Percentiles rank a stretch among this genome's conserved stretches.
phyloP scores from a whole-genome alignment of 768 basidiomycete species.

The Leucocoprinus leucothites region DNA sequence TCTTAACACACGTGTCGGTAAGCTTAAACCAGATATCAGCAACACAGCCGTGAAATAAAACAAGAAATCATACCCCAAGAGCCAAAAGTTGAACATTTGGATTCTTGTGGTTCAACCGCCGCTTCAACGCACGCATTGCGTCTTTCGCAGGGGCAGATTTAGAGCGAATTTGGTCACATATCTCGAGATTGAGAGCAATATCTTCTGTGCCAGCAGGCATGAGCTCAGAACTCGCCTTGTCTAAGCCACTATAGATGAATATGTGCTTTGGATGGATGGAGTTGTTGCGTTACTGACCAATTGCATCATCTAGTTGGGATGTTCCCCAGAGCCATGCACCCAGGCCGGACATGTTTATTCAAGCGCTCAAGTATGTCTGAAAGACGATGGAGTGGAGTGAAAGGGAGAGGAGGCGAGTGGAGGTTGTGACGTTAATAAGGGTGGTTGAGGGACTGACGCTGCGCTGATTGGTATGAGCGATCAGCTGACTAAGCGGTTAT shows the following conservation, averaged over 20 bases:
- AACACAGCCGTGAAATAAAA: not conserved
- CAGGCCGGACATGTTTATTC: conserved; percentile 50
- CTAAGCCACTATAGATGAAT: conserved; percentile 35
- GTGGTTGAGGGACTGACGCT: not conserved
- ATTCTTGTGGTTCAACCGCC: conserved; percentile 89
- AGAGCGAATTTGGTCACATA: conserved; percentile 94
- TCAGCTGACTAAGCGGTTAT: not conserved
- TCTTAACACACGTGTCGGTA: conserved; percentile 92
- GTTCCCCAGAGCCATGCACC: conserved; percentile 78
- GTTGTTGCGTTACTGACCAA: conserved; percentile 50
- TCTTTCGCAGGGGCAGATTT: conserved; percentile 83
- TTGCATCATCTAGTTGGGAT: conserved; percentile 77
- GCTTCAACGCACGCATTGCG: conserved; percentile 86
- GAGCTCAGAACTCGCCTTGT: conserved; percentile 92
- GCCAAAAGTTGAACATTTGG: conserved; percentile 91
- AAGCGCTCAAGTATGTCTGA: not conserved
- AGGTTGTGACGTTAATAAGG: conserved; percentile 4
- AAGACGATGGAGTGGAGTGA: not conserved
- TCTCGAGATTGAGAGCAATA: conserved; percentile 90
- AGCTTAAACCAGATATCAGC: conserved; percentile 43
- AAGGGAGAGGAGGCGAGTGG: not conserved
- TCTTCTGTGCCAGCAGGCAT: conserved; percentile 82
- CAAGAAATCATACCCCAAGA: conserved; percentile 61
- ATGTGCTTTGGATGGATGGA: not conserved
- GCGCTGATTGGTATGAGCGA: not conserved